Evolutionary conservation across 495 filamentous ascomycete species (phyloP).

Genomic region (Aspergillus mulundensis): DNA sequence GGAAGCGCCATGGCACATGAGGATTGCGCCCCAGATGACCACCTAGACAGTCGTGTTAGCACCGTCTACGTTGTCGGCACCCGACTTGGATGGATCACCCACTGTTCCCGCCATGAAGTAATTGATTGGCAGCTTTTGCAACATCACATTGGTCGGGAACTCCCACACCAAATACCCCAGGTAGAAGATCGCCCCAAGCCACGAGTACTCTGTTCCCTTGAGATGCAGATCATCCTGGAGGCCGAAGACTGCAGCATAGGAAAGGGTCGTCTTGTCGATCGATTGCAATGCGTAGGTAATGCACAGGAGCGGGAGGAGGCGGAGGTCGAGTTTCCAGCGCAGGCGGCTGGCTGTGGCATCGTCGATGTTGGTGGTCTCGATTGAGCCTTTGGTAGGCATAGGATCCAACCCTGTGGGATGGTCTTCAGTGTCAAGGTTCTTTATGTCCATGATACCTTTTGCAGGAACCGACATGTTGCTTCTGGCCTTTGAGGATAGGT

Average conservation of each 20-base stretch:
- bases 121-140: slow-evolving; percentile 55
- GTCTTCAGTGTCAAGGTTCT: too few relatives aligned
- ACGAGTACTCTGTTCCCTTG: slow-evolving; percentile 45
- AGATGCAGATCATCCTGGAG: slow-evolving; percentile 46
- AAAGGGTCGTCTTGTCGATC: slow-evolving; percentile 44
- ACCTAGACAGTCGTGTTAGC: slow-evolving; percentile 19
- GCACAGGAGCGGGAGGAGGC: not conserved
- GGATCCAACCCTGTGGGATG: not conserved
- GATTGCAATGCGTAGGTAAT: not conserved
- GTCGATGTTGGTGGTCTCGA: not conserved
- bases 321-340: not conserved
- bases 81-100: too few relatives aligned
- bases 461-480: too few relatives aligned
- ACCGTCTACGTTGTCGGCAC: not conserved
- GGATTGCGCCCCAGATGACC: slow-evolving; percentile 45
- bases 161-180: slow-evolving; percentile 47
- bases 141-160: slow-evolving; percentile 49
- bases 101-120: not conserved
- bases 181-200: slow-evolving; percentile 47
- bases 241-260: slow-evolving; percentile 56
- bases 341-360: not conserved
- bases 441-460: too few relatives aligned
- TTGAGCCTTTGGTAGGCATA: not conserved
- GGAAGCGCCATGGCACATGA: not conserved
- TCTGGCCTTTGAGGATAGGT: too few relatives aligned